Percentiles rank a stretch among this genome's conserved stretches.
Conservation (phyloP, 345 rosid genomes). For the Noccaea caerulescens region DNA sequence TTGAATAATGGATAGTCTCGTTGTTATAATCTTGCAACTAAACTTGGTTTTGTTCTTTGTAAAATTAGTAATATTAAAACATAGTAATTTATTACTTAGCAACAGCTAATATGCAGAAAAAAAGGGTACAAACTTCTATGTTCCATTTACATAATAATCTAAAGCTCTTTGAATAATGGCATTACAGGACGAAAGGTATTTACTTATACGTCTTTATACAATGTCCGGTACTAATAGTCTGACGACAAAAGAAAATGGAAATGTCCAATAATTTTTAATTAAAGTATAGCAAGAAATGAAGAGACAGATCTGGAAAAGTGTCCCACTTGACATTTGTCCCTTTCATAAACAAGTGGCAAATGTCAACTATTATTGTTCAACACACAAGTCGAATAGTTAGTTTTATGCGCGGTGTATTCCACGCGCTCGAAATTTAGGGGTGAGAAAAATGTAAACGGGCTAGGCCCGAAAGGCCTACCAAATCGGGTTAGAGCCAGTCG, state of each 20-base stretch:
- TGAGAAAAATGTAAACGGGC: background rate
- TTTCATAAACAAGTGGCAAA: conserved; percentile 15
- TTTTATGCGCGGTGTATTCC: background rate
- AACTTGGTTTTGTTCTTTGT: background rate
- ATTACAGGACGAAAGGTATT: background rate
- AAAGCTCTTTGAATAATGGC: background rate
- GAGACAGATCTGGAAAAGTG: conserved; percentile 12
- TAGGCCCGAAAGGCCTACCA: background rate
- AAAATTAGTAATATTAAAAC: background rate
- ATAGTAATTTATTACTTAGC: background rate
- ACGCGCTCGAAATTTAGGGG: conserved; percentile 4
- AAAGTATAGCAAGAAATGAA: background rate
- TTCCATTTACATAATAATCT: background rate
- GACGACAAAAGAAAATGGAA: background rate
- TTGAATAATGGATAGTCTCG: background rate
- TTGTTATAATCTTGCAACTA: background rate
- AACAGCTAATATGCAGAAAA: background rate
- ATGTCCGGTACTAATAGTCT: background rate
- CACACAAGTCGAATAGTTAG: background rate
- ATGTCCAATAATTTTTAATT: background rate
- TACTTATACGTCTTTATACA: background rate
- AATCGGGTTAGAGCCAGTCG: background rate
- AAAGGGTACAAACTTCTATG: background rate
- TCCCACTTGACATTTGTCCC: conserved; percentile 33
- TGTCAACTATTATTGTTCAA: conserved; percentile 22